Conservation (phyloP, 148 eudicot genomes). For the Beta vulgaris region DNA sequence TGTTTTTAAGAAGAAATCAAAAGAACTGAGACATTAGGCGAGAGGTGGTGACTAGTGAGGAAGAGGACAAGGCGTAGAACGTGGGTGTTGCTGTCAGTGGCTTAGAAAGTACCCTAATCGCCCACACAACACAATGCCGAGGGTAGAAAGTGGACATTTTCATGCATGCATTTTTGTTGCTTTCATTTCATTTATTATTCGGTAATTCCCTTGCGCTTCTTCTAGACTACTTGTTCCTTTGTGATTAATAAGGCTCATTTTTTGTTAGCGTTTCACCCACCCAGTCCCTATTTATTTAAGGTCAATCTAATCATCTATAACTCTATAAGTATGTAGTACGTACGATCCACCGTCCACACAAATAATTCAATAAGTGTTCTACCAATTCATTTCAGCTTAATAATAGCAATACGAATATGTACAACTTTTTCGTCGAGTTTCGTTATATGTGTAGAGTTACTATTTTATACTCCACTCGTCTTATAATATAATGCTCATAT, state of each 20-base stretch:
- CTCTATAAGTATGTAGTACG: too few species aligned
- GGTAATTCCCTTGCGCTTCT: background rate
- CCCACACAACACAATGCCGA: background rate
- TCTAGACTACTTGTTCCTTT: background rate
- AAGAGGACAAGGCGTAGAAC: slow-evolving; percentile 24
- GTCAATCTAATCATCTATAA: background rate
- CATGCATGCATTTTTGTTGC: background rate
- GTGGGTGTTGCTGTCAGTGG: slow-evolving; percentile 24
- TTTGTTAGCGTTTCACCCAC: slow-evolving; percentile 2
- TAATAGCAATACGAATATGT: too few species aligned
- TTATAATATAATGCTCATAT: too few species aligned
- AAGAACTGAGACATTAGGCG: too few species aligned
- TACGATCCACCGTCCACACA: too few species aligned
- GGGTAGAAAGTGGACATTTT: background rate
- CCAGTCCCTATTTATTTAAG: background rate
- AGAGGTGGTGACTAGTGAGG: background rate
- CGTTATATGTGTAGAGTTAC: too few species aligned
- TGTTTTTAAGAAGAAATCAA: too few species aligned
- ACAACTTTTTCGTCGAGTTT: too few species aligned
- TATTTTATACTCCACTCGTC: too few species aligned
- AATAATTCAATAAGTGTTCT: too few species aligned
- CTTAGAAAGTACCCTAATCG: background rate
- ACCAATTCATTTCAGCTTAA: too few species aligned
- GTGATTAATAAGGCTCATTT: slow-evolving; percentile 8
- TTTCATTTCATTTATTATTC: background rate